Percentiles rank a stretch among this genome's conserved stretches.
phyloP scores from a whole-genome alignment of 2,329 filamentous ascomycete genomes.

The Fusarium tupiense region DNA sequence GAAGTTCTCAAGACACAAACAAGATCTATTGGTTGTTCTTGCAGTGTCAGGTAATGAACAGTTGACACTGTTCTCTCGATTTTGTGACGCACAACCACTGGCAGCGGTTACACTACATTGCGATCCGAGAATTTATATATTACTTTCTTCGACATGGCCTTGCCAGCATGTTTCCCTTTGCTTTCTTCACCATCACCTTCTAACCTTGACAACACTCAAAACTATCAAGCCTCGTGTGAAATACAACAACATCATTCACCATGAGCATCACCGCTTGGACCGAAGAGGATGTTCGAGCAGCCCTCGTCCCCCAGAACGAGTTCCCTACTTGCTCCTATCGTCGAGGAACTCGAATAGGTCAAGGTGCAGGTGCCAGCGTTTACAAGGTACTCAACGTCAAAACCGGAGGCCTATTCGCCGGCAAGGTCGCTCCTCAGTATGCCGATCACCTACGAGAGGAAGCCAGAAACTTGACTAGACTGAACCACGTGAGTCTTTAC shows the following conservation, averaged over 20 bases:
- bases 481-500: slow-evolving; percentile 41
- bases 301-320: slow-evolving; percentile 13
- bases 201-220: background rate
- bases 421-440: slow-evolving; percentile 40
- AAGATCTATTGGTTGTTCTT: background rate
- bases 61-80: background rate
- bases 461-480: slow-evolving; percentile 29
- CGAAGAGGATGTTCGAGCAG: slow-evolving; percentile 24
- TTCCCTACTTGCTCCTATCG: slow-evolving; percentile 36
- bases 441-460: slow-evolving; percentile 39
- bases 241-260: background rate
- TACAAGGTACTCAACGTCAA: slow-evolving; percentile 42
- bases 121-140: background rate
- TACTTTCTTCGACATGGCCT: background rate
- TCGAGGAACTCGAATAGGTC: slow-evolving; percentile 40
- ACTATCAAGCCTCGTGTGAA: background rate
- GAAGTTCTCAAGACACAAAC: background rate
- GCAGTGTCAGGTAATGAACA: background rate
- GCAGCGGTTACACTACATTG: background rate
- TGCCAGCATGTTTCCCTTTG: background rate
- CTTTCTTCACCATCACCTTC: background rate
- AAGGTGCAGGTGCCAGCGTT: slow-evolving; percentile 43
- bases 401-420: slow-evolving; percentile 44
- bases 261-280: slow-evolving; percentile 27
- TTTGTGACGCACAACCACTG: background rate